Evolutionary conservation across 108 stramenopile species (phyloP).

Genomic region (Cyclotella choctawhatcheeana): DNA sequence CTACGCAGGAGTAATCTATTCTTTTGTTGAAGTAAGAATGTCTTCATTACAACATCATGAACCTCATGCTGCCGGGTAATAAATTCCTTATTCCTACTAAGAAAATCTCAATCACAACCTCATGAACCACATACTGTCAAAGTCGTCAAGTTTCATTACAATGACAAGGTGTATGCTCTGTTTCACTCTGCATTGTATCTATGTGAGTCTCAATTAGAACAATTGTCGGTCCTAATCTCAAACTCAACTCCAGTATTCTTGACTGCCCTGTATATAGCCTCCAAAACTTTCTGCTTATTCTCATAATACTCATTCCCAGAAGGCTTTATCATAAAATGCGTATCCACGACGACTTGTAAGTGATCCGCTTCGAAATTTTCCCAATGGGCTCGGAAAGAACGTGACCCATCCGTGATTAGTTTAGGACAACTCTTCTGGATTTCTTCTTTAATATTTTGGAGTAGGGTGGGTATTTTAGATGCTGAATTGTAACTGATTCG

Average conservation of each 20-base stretch:
- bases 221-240: background rate
- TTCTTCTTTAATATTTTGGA: slow-evolving; percentile 69
- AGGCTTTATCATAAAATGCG: slow-evolving; percentile 62
- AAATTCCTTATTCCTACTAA: too few relatives aligned
- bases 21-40: too few relatives aligned
- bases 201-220: too few relatives aligned
- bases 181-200: too few relatives aligned
- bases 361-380: slow-evolving; percentile 57
- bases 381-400: slow-evolving; percentile 69
- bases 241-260: slow-evolving; percentile 60
- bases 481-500: slow-evolving; percentile 60
- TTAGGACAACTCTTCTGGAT: slow-evolving; percentile 58
- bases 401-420: slow-evolving; percentile 68
- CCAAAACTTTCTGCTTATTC: slow-evolving; percentile 62
- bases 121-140: too few relatives aligned
- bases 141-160: too few relatives aligned
- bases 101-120: too few relatives aligned
- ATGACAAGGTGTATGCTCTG: too few relatives aligned
- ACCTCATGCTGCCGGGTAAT: too few relatives aligned
- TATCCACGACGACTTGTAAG: slow-evolving; percentile 67
- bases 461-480: slow-evolving; percentile 57
- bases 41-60: too few relatives aligned
- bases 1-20: too few relatives aligned
- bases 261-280: slow-evolving; percentile 71
- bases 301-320: slow-evolving; percentile 63